Base-by-base conservation (phyloP, 2,329 filamentous ascomycete species). In the Fusarium robinianum region DNA sequence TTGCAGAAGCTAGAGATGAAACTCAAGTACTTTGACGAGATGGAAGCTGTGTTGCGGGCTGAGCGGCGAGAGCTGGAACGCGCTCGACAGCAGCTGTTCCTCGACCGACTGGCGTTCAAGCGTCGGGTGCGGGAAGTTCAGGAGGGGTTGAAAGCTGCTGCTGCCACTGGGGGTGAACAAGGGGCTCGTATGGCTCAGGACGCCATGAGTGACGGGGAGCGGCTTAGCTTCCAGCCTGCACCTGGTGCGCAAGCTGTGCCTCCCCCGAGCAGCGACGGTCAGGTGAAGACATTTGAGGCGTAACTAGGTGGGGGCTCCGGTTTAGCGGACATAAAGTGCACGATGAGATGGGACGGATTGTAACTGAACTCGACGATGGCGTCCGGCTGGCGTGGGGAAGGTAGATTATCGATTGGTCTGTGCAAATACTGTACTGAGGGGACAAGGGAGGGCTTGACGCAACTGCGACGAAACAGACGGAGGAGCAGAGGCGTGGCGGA, bases 1-100 rank as follows among this genome's bases (percentile, higher is more conserved):
- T 76, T 97, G 22, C 87, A 96, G 65, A 99, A 99, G 72, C 84
- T 97, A 51, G 90, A 97, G 70, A 76, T 97, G 60, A 99, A 99
- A 72, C 79, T 99, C 47, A 85, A 90, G 63, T 95, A 97, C 67
- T 99, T 99, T 71, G 87, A 88, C 61, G 94, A 99, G 68, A 91
- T 99, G 80, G 94, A 99, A 70, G 80, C 88, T 12, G 85, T 96
- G 30, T 77, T 99, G 36, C 88, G 95, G 60, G 90, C 91, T 5
- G 94, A 99, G 73, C 85, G 92, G 47, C 83, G 91, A 48, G 94
- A 99, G 69, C 78, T 99, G 15, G 94, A 99, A 70, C 83, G 91
- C 44, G 89, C 88, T 26, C 84, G 92, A 19, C 91, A 97, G 67
- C 88, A 96, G 67, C 79, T 99, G 12, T 96, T 97, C 76, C 75